phyloP scores from a whole-genome alignment of 768 basidiomycete species.

The Rhodotorula toruloides region DNA sequence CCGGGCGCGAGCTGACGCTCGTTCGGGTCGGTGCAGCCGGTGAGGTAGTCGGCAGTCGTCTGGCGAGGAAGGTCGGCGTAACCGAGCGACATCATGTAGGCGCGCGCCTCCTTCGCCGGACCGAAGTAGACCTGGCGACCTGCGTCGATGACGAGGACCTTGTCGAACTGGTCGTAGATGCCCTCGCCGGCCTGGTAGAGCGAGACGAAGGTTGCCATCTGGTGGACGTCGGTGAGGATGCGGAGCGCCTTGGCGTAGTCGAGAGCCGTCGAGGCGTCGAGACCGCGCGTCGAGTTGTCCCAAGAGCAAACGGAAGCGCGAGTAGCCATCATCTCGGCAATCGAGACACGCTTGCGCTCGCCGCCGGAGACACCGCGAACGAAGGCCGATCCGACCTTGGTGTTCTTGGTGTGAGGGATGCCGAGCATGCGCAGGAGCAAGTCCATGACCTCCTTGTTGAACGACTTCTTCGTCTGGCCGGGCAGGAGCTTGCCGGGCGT shows the following conservation, averaged over 20 bases:
- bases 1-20: constrained; percentile 73
- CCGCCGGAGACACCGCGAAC: constrained; percentile 52
- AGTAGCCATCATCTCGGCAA: constrained; percentile 49
- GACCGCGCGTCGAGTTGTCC: constrained; percentile 61
- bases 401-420: constrained; percentile 50
- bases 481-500: constrained; percentile 48
- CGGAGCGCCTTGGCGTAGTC: constrained; percentile 76
- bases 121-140: constrained; percentile 73
- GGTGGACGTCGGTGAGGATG: constrained; percentile 74
- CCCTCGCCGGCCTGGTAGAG: constrained; percentile 78
- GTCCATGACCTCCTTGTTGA: constrained; percentile 50
- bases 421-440: constrained; percentile 55
- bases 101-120: constrained; percentile 56
- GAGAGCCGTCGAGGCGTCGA: constrained; percentile 72
- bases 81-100: constrained; percentile 61
- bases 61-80: constrained; percentile 48
- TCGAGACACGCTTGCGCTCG: constrained; percentile 52
- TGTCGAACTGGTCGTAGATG: constrained; percentile 61
- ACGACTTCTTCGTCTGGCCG: constrained; percentile 39
- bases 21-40: constrained; percentile 62
- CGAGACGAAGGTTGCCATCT: constrained; percentile 66
- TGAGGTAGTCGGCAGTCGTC: constrained; percentile 51
- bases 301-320: constrained; percentile 47
- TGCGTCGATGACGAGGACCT: constrained; percentile 71
- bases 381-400: constrained; percentile 49